phyloP scores from a whole-genome alignment of 768 basidiomycete genomes.

The Boletus coccyginus region DNA sequence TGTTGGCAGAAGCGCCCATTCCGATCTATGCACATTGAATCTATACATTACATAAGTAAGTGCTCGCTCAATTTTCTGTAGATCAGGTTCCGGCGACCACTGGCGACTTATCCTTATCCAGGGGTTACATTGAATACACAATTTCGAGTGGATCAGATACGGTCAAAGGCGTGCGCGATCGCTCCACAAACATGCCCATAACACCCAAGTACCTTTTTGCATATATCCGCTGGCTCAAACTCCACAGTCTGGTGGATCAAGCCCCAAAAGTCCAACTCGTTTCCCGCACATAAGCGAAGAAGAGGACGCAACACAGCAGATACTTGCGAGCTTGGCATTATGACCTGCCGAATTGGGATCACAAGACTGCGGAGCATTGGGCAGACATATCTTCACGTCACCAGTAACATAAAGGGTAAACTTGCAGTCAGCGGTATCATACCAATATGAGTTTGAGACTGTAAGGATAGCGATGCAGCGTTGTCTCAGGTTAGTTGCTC shows the following conservation, averaged over 20 bases:
- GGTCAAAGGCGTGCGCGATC: background rate
- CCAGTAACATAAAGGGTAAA: background rate
- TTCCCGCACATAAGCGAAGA: background rate
- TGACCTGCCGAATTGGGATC: background rate
- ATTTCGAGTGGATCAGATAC: background rate
- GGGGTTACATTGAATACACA: background rate
- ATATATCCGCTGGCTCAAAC: background rate
- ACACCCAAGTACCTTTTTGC: background rate
- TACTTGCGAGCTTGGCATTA: background rate
- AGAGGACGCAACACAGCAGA: background rate
- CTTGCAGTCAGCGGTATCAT: background rate
- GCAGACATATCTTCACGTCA: background rate
- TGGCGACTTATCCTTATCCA: background rate
- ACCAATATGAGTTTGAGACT: background rate
- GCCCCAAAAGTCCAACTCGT: background rate
- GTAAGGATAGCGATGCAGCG: too few species aligned
- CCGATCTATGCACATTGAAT: slow-evolving; percentile 3
- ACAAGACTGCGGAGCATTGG: background rate
- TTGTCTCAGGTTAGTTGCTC: background rate
- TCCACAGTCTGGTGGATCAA: background rate
- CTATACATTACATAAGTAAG: background rate
- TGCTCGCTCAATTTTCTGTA: background rate
- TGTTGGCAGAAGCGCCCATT: slow-evolving; percentile 2
- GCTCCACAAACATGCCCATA: slow-evolving; percentile 11
- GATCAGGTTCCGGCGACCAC: slow-evolving; percentile 7